A percentile compares a stretch with the other conserved stretches of the same genome.
phyloP scores from a whole-genome alignment of 352 stramenopile genomes.

The Globisporangium alternatum region DNA sequence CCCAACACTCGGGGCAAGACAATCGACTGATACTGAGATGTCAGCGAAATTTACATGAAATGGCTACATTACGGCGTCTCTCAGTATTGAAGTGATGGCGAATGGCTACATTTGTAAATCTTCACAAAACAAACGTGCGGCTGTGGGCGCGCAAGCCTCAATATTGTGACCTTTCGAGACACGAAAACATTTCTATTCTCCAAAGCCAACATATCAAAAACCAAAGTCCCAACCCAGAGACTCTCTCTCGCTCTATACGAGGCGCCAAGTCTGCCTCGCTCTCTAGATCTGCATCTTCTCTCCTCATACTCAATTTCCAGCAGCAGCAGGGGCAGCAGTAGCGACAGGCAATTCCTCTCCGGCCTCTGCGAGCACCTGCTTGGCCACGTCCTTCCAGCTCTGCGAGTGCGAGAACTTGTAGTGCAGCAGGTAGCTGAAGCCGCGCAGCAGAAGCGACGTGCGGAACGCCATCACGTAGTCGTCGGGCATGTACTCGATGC shows the following conservation, averaged over 20 bases:
- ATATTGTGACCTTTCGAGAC: not conserved
- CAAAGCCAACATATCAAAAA: not conserved
- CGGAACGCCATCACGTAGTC: slow-evolving; percentile 89
- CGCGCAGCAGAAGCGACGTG: slow-evolving; percentile 78
- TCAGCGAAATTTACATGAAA: not conserved
- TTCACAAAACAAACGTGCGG: not conserved
- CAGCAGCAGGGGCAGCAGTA: not conserved
- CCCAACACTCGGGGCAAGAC: too few species aligned
- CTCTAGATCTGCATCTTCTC: not conserved
- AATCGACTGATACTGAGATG: not conserved
- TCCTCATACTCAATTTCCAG: not conserved
- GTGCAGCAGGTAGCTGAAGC: slow-evolving; percentile 81
- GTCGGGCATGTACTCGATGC: slow-evolving; percentile 77
- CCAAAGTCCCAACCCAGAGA: too few species aligned
- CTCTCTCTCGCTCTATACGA: not conserved
- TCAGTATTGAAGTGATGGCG: not conserved
- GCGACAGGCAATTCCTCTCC: not conserved
- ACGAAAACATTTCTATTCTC: not conserved
- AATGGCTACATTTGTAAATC: not conserved
- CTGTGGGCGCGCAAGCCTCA: not conserved
- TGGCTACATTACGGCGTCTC: not conserved
- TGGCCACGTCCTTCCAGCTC: slow-evolving; percentile 70
- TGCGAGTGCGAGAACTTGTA: slow-evolving; percentile 86
- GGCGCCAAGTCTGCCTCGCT: not conserved
- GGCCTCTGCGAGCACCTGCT: slow-evolving; percentile 59